phyloP scores from a whole-genome alignment of 257 asterid species.

The Fraxinus quadrangulata region DNA sequence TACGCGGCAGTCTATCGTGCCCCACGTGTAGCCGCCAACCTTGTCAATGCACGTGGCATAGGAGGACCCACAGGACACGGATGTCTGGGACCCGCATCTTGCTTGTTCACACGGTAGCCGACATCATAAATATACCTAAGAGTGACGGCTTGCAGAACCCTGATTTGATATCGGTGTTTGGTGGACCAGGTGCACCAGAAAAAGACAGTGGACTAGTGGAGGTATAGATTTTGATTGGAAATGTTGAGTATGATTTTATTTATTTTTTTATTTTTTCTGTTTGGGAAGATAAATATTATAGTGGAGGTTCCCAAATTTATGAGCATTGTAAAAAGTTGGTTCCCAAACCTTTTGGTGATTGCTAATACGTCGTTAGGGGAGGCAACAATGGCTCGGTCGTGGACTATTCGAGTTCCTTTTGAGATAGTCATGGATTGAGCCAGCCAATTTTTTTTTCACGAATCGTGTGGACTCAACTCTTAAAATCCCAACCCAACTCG shows the following conservation, averaged over 20 bases:
- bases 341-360: neutral
- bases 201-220: neutral
- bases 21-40: constrained; percentile 44
- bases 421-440: too few species aligned
- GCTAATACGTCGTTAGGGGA: neutral
- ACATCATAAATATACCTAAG: neutral
- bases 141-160: neutral
- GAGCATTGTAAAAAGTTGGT: neutral
- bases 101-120: constrained; percentile 37
- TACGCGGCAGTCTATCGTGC: constrained; percentile 48
- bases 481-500: too few species aligned
- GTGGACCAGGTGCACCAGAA: neutral
- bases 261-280: neutral
- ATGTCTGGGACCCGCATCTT: constrained; percentile 25
- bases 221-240: neutral
- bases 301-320: neutral
- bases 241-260: neutral
- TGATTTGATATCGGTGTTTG: neutral
- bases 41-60: constrained; percentile 39
- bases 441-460: too few species aligned
- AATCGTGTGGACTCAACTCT: too few species aligned
- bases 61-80: neutral
- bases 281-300: neutral
- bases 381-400: too few species aligned
- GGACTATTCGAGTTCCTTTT: too few species aligned